phyloP scores from a whole-genome alignment of 805 yeast genomes.

The Yarrowia divulgata region DNA sequence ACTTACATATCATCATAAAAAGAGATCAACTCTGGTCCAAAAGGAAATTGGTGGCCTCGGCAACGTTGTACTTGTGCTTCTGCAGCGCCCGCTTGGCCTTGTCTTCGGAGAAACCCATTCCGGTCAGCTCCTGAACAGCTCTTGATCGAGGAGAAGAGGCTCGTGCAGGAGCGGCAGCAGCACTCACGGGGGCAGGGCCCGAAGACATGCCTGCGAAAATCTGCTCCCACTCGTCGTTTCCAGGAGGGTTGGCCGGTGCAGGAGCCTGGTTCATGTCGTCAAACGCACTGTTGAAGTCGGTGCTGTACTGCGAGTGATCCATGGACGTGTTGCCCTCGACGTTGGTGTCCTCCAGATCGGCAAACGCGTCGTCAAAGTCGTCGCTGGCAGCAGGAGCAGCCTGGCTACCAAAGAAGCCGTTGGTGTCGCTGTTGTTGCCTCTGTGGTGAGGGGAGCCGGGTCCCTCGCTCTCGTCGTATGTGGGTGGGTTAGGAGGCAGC shows the following conservation, averaged over 20 bases:
- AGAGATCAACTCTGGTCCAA: slow-evolving; percentile 57
- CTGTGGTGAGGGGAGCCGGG: slow-evolving; percentile 11
- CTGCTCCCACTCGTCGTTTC: slow-evolving; percentile 84
- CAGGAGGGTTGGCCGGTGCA: slow-evolving; percentile 27
- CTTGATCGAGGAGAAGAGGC: slow-evolving; percentile 54
- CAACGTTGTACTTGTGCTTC: slow-evolving; percentile 74
- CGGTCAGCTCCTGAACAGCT: slow-evolving; percentile 78
- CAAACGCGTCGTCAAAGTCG: slow-evolving; percentile 47
- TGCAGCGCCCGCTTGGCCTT: slow-evolving; percentile 74
- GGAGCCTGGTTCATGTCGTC: slow-evolving; percentile 41
- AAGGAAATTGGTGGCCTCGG: slow-evolving; percentile 84
- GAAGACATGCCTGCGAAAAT: slow-evolving; percentile 85
- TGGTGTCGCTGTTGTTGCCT: background rate
- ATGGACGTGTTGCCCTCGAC: slow-evolving; percentile 39
- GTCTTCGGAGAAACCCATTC: slow-evolving; percentile 83
- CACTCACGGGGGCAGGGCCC: slow-evolving; percentile 42
- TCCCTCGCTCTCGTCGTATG: slow-evolving; percentile 28
- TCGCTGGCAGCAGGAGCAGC: background rate
- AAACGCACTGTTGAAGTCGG: slow-evolving; percentile 43
- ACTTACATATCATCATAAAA: slow-evolving; percentile 17
- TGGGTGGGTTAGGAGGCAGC: slow-evolving; percentile 35
- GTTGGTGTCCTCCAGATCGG: slow-evolving; percentile 42
- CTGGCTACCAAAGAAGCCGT: slow-evolving; percentile 18
- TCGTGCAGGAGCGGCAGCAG: slow-evolving; percentile 41
- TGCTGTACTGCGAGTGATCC: slow-evolving; percentile 7